Evolutionary conservation across 768 basidiomycete species (phyloP).

Genomic region (Phaeotremella skinneri): DNA sequence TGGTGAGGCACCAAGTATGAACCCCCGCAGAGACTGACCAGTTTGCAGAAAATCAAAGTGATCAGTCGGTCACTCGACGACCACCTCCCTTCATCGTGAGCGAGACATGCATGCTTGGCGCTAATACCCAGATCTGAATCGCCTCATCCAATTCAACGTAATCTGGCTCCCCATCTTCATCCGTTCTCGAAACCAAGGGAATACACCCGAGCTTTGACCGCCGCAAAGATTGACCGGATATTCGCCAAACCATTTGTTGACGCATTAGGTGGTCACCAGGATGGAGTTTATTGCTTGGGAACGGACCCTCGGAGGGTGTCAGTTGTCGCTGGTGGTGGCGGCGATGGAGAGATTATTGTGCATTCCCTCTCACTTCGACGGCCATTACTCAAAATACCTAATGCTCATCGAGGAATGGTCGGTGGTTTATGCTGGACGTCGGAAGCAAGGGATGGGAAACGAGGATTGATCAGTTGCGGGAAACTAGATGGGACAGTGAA

Average conservation of each 20-base stretch:
- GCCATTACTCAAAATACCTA: conserved; percentile 50
- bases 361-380: conserved; percentile 58
- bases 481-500: conserved; percentile 51
- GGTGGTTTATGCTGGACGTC: conserved; percentile 51
- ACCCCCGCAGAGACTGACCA: neutral
- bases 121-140: conserved; percentile 31
- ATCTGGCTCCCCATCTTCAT: conserved; percentile 91
- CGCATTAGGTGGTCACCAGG: conserved; percentile 84
- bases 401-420: conserved; percentile 52
- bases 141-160: conserved; percentile 70
- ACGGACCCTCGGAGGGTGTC: conserved; percentile 68
- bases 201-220: conserved; percentile 87
- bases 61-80: conserved; percentile 50
- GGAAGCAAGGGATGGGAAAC: conserved; percentile 44
- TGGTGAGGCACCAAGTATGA: conserved; percentile 4
- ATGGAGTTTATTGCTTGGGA: conserved; percentile 83
- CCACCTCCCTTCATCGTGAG: conserved; percentile 47
- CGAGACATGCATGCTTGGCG: neutral
- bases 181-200: conserved; percentile 91
- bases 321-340: conserved; percentile 83
- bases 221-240: conserved; percentile 93
- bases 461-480: conserved; percentile 50
- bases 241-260: conserved; percentile 97
- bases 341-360: conserved; percentile 90
- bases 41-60: conserved; percentile 49